Percentiles rank a stretch among this genome's conserved stretches.
These are phyloP conservation scores for Cercospora brassicicola DNA, from an alignment of 2,329 filamentous ascomycete genomes.

Conservation along the genomic window DNA sequence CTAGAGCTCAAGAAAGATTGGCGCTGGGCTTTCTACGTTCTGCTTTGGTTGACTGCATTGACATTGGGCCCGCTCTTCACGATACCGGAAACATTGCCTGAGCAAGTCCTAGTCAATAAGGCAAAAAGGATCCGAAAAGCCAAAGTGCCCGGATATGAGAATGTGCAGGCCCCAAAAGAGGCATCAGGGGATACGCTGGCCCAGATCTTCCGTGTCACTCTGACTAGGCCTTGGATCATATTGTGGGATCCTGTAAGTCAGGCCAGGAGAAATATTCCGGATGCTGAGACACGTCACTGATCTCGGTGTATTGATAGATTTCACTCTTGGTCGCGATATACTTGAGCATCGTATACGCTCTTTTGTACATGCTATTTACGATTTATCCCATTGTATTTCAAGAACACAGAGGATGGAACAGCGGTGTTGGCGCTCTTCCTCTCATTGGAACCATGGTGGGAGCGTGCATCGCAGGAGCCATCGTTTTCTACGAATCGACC, in stretches of 20 bases:
- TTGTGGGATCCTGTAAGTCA: conserved; percentile 48
- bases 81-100: conserved; percentile 58
- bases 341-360: conserved; percentile 54
- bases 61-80: conserved; percentile 49
- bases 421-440: conserved; percentile 55
- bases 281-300: neutral
- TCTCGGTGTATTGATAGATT: conserved; percentile 36
- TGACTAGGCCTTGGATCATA: conserved; percentile 57
- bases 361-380: conserved; percentile 61
- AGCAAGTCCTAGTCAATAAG: conserved; percentile 54
- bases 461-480: conserved; percentile 46
- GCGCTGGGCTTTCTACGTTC: conserved; percentile 45
- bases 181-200: conserved; percentile 46
- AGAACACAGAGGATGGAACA: conserved; percentile 55
- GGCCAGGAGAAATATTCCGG: neutral
- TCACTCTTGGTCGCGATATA: conserved; percentile 56
- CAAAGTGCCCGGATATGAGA: conserved; percentile 54
- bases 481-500: conserved; percentile 47
- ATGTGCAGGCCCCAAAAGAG: conserved; percentile 54
- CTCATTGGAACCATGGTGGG: conserved; percentile 54
- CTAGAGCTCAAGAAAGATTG: conserved; percentile 54
- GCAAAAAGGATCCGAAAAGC: conserved; percentile 52
- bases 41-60: conserved; percentile 42
- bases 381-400: conserved; percentile 52
- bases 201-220: conserved; percentile 52